Conservation (phyloP, 495 filamentous ascomycete genomes). For the Xylaria longipes region DNA sequence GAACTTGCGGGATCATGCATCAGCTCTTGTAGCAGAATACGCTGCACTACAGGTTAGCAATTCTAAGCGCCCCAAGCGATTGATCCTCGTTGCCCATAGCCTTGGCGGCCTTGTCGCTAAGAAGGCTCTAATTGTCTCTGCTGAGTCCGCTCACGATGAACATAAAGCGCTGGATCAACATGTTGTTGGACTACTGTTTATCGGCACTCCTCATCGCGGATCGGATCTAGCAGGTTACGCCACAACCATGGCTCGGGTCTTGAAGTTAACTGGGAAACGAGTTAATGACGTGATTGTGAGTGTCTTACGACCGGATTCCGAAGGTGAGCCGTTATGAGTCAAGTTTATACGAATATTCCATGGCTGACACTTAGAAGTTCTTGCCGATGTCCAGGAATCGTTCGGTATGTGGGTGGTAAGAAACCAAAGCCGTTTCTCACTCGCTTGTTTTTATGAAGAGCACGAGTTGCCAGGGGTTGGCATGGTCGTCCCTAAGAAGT, state of each 20-base stretch:
- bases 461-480: constrained; percentile 26
- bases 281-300: neutral
- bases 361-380: neutral
- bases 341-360: neutral
- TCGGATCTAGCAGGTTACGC: neutral
- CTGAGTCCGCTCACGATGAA: neutral
- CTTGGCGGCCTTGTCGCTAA: neutral
- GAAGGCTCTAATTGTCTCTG: neutral
- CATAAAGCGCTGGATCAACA: neutral
- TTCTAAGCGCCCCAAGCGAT: neutral
- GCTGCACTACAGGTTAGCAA: neutral
- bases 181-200: neutral
- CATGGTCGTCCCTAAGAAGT: constrained; percentile 35
- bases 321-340: neutral
- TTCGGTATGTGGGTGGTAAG: constrained; percentile 11
- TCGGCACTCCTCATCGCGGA: neutral
- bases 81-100: neutral
- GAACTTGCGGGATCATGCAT: constrained; percentile 5
- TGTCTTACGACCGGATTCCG: neutral
- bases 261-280: neutral
- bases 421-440: constrained; percentile 6
- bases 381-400: neutral
- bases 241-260: neutral
- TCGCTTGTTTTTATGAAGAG: constrained; percentile 33
- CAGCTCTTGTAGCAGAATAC: constrained; percentile 2